Base-by-base conservation (phyloP, 1,284 basidiomycete genomes). In the Hortiboletus rubellus region DNA sequence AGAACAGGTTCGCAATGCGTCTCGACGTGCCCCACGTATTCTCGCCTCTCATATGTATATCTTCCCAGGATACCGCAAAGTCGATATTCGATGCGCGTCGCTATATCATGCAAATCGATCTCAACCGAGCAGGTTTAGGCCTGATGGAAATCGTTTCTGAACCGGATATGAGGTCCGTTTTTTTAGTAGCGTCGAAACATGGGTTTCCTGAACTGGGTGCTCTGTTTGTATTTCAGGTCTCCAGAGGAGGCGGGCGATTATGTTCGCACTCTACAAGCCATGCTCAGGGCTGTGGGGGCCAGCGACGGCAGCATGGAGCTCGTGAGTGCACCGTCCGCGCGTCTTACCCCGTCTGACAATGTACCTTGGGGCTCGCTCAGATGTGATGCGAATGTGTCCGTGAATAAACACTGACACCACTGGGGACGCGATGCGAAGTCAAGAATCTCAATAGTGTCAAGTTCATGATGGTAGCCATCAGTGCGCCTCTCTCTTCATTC, bases 271-370 rank as follows among this genome's bases (percentile, higher is more conserved):
- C 77, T 99, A 3, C 96, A 97, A 69, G 82, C 86, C 2, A 69
- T 97, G 18, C 76, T 99, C 15, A 84, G 96, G 8, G 81, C 91
- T 10, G 80, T 97, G 6, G 94, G 93, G 0, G 87, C 92, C 0
- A 94, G 93, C 50, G 94, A 97, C 70, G 96, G 94, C 1, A 97
- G 97, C 69, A 98, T 99, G 97, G 96, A 99, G 66, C 87, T 95
- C 73, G 95, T 93, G 72, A 62, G 72, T 60, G 18, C 42, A n/a
- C 40, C 22, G 12, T 33, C 24, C 37, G 22, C 22, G 8, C 17
- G 17, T n/a, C 7, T 42, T 49, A 7, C 11, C 3, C 7, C 12
- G 17, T 38, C 44, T 58, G 8, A 51, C 41, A 42, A 36, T 30
- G 17, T 11, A 48, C 54, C 54, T 54, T 52, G 96, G 94, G 95